Base-by-base conservation (phyloP, 1,284 basidiomycete species). In the Microbotryomycetes sp. region DNA sequence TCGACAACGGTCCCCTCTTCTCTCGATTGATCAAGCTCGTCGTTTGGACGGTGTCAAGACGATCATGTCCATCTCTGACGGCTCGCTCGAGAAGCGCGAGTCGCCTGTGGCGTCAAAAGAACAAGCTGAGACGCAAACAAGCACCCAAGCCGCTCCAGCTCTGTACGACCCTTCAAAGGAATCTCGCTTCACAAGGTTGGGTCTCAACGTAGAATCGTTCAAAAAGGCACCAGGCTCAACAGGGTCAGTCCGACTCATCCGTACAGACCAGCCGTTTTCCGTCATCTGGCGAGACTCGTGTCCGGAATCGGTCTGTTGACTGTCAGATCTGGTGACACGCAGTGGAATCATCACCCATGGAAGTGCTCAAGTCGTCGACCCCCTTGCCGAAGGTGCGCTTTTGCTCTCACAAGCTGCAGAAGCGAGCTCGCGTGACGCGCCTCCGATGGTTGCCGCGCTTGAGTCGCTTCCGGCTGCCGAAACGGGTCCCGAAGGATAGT, bases 161-260 rank as follows among this genome's bases (percentile, higher is more conserved):
- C 47, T 65, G 57, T 79, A 78, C 61, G 77, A 78, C 64, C 77
- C 77, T 2, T 69, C 65, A 46, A 67, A 75, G 61, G 78, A 79
- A 70, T 69, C 62, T 7, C 48, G 69, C 35, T 60, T 41, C 11
- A 41, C 35, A 41, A 9, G 35, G 9, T 41, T 41, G 35, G 35
- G 35, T 18, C 18, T 41, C 11, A 41, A 41, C 35, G 9, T 11
- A 11, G 35, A 41, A 18, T 41, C 35, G 18, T 41, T 41, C 35
- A 41, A 41, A 18, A 41, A 18, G 35, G 35, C 35, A 9, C 35
- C 35, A 41, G 35, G 35, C 18, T 41, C 35, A 41, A 41, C 35
- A 18, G 35, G 11, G 35, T 41, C 9, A 41, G 35, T 18, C 18
- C 35, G n/a, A 41, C 18, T 41, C 35, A n/a, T n/a, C n/a, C n/a